phyloP scores from a whole-genome alignment of 805 yeast species.

The Metschnikowia colocasiae region DNA sequence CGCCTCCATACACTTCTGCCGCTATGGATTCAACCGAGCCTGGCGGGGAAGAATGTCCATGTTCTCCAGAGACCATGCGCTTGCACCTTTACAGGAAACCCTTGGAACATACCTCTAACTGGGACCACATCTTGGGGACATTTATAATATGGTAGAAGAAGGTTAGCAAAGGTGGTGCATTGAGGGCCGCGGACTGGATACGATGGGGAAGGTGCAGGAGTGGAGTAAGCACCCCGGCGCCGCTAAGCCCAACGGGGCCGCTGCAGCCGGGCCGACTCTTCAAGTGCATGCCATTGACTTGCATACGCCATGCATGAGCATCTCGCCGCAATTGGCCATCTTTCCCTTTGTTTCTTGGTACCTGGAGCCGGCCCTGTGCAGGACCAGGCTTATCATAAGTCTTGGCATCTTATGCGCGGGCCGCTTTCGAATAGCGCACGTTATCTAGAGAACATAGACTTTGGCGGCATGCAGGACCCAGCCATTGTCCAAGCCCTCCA shows the following conservation, averaged over 20 bases:
- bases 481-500: too few relatives aligned
- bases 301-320: too few relatives aligned
- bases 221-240: not conserved
- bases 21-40: too few relatives aligned
- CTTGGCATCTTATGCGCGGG: not conserved
- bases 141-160: not conserved
- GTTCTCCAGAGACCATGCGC: too few relatives aligned
- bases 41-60: too few relatives aligned
- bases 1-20: too few relatives aligned
- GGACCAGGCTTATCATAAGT: not conserved
- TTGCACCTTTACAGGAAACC: not conserved
- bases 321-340: too few relatives aligned
- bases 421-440: not conserved
- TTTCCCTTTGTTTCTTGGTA: too few relatives aligned
- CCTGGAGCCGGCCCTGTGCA: not conserved
- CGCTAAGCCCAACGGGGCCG: not conserved
- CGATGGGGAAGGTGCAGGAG: constrained; percentile 2
- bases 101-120: constrained; percentile 29
- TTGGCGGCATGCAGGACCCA: not conserved
- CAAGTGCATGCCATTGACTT: too few relatives aligned
- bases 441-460: not conserved
- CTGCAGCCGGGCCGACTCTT: too few relatives aligned
- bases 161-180: not conserved
- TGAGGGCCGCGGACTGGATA: not conserved
- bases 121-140: constrained; percentile 25